Evolutionary conservation across 148 eudicot species (phyloP), one percentile per base, ranked within the genome.

Genomic region (Salicornia ramosissima): DNA sequence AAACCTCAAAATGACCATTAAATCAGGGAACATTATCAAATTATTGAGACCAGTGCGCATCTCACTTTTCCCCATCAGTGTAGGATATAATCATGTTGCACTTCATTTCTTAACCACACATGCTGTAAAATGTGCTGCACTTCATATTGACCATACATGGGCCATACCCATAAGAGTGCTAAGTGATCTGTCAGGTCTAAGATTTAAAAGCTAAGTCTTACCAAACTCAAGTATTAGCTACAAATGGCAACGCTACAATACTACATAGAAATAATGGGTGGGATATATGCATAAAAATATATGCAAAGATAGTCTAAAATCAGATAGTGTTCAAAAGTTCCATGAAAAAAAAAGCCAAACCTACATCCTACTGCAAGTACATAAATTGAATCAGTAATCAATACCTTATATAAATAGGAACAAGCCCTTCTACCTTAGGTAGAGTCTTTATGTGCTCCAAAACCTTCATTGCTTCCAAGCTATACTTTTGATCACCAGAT

Each of bases 391-490:
- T 59, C 40, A 30, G 45, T 42, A 22, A 59, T 42, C 4, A 78
- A 71, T 84, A 93, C 98, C 88, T 93, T 74, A 93, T 87, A 72
- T 86, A 90, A 71, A 93, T 93, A 73, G 96, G 98, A 67, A 90
- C 96, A 66, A 93, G 81, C 69, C 98, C 98, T 74, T 93, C 94
- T 61, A 84, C 86, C 83, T 93, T 93, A n/a, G 90, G 92, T 36
- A 93, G 79, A 79, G 81, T 85, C 82, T 83, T 87, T 70, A 93
- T 70, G 75, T 90, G 96, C 77, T 90, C 89, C 81, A 93, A 71
- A 63, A 87, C 98, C 83, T 88, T 90, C 98, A 93, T 93, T 31
- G 96, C 83, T 83, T 87, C 88, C 14, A 70, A 34, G 50, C 90
- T 77, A 68, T 93, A 93, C 80, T 85, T 93, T 36, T 86, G 80